Evolutionary conservation across 2,329 filamentous ascomycete species (phyloP), one percentile per base, ranked within the genome.

Genomic region (Reticulascus tulasneorum): DNA sequence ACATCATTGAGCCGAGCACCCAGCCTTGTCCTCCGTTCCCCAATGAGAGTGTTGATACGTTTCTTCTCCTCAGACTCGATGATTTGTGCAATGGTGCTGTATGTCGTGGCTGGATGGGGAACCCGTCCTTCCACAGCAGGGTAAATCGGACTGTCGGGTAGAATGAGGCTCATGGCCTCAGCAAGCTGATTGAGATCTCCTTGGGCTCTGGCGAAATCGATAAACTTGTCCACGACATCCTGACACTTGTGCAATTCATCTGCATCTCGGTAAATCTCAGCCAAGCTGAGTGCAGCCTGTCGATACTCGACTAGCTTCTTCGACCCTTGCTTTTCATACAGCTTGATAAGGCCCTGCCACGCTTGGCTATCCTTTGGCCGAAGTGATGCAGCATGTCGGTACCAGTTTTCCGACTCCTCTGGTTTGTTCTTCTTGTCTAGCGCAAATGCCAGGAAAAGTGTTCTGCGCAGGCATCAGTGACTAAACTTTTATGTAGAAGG

Each of bases 41-140:
- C 88, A 47, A 98, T 94, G 40, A 95, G 78, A 5, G 77, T 86
- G 55, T 95, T 95, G 58, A 96, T 91, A 21, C 79, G 82, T 55
- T 91, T 84, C 54, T 85, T 90, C 62, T 98, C 93, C 42, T 93
- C 86, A 2, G 77, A 68, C 54, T 97, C 93, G 4, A 86, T 73
- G 15, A 94, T 85, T 48, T 93, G 82, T 11, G 87, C 86, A 36
- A 97, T 80, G 22, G 77, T 82, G 49, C 82, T 82, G 58, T 94
- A 95, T 1, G 86, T 94, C 40, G 81, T 77, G 9, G 82, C 77
- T 1, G 93, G 90, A 47, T 85, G 79, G 3, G 84, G 85, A 4
- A 97, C 68, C 4, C 88, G 78, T 6, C 90, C 91, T 65, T 96
- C 88, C 5, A 98, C 75, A 38, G 79, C 82, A 4, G 77, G 65